These are phyloP conservation scores for Anaeramoeba flamelloides DNA, from an alignment of 78 protist genomes.

Conservation along the genomic window DNA sequence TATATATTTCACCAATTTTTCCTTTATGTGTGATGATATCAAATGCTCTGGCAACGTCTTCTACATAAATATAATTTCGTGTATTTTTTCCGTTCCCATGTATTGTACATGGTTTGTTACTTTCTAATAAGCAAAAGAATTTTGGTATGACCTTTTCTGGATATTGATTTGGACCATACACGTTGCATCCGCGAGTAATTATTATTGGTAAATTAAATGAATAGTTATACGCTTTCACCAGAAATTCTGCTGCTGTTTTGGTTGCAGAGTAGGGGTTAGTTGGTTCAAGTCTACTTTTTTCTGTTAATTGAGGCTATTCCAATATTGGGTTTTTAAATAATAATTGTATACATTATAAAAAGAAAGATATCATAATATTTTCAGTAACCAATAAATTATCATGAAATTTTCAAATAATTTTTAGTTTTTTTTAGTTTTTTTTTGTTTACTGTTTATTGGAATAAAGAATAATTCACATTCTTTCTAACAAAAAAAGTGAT, in stretches of 20 bases:
- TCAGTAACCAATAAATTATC: no score
- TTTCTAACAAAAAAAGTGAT: no score
- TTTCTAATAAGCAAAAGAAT: not conserved
- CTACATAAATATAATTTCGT: conserved; percentile 45
- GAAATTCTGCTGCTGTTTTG: conserved; percentile 77
- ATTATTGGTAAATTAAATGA: conserved; percentile 60
- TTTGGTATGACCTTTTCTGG: conserved; percentile 83
- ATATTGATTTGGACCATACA: conserved; percentile 78
- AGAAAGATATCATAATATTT: no score
- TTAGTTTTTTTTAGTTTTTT: no score
- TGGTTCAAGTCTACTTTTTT: conserved; percentile 41
- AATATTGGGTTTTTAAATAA: not conserved
- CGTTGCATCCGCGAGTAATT: conserved; percentile 81
- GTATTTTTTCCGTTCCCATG: conserved; percentile 55
- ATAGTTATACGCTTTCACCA: conserved; percentile 26
- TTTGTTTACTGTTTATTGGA: no score
- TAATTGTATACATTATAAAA: not conserved
- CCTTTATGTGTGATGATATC: conserved; percentile 48
- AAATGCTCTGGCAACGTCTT: conserved; percentile 60
- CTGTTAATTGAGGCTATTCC: not conserved
- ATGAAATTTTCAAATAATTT: no score
- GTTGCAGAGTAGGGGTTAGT: conserved; percentile 85
- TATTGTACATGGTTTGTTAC: conserved; percentile 25
- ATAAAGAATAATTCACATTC: no score
- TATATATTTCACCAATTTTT: conserved; percentile 35